phyloP scores from a whole-genome alignment of 2,329 filamentous ascomycete species.

The Cercospora citrullina region DNA sequence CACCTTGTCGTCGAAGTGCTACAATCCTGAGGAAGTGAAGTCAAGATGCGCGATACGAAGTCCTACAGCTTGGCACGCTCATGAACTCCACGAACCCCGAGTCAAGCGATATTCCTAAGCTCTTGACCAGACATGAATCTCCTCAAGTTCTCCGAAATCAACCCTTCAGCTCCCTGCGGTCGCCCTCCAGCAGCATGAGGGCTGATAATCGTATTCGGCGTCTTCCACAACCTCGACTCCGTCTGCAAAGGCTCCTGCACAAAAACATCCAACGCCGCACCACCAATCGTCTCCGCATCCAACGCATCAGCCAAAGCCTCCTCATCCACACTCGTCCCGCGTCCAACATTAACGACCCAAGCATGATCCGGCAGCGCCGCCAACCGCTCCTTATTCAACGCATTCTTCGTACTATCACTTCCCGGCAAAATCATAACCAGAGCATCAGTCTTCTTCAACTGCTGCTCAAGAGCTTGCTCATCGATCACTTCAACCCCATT shows the following conservation, averaged over 20 bases:
- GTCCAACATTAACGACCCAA: constrained; percentile 69
- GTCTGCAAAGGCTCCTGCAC: constrained; percentile 55
- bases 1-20: not conserved
- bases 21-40: not conserved
- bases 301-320: constrained; percentile 50
- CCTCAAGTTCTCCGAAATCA: constrained; percentile 63
- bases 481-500: constrained; percentile 59
- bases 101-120: constrained; percentile 54
- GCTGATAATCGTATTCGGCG: constrained; percentile 56
- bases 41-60: not conserved
- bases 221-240: constrained; percentile 48
- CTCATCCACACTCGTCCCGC: constrained; percentile 63
- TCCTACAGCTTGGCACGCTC: constrained; percentile 2
- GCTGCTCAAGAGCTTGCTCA: constrained; percentile 55
- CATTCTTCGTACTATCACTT: constrained; percentile 57
- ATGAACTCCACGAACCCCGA: not conserved
- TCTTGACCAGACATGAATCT: constrained; percentile 60
- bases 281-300: constrained; percentile 48
- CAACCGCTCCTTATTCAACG: constrained; percentile 56
- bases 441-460: constrained; percentile 61
- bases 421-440: constrained; percentile 69
- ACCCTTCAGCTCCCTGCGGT: constrained; percentile 59
- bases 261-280: constrained; percentile 56
- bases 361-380: constrained; percentile 59
- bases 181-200: constrained; percentile 62